Percentiles rank a stretch among this genome's conserved stretches.
These are phyloP conservation scores for Ophiobolus disseminans DNA, from an alignment of 2,329 filamentous ascomycete species.

Conservation along the genomic window DNA sequence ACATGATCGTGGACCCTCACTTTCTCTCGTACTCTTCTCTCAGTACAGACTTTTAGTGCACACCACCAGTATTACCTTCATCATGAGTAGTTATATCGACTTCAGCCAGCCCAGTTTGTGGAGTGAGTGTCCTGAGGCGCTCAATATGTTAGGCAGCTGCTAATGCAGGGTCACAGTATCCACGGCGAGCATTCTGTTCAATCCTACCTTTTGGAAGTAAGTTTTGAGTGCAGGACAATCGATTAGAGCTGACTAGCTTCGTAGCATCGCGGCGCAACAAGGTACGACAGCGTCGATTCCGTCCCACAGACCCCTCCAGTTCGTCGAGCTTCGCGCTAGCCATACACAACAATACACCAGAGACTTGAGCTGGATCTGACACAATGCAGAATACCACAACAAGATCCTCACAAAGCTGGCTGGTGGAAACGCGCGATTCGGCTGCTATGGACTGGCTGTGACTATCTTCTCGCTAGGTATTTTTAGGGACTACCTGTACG, in stretches of 20 bases:
- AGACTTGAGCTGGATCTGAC: conserved; percentile 8
- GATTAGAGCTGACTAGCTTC: conserved; percentile 8
- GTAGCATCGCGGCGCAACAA: conserved; percentile 81
- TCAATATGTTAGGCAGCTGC: not conserved
- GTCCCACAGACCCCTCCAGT: conserved; percentile 13
- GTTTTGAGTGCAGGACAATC: not conserved
- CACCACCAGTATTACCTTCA: not conserved
- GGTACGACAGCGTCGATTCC: conserved; percentile 59
- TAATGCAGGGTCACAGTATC: conserved; percentile 66
- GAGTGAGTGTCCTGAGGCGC: conserved; percentile 43
- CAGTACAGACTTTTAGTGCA: not conserved
- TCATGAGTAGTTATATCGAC: conserved; percentile 46
- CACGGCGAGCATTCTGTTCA: conserved; percentile 84
- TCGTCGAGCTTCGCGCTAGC: not conserved
- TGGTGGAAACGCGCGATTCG: conserved; percentile 75
- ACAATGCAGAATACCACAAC: conserved; percentile 79
- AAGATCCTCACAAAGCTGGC: conserved; percentile 88
- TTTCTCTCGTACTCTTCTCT: not conserved
- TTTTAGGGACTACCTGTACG: conserved; percentile 71
- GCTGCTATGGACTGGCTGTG: conserved; percentile 87
- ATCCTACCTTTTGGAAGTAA: conserved; percentile 99
- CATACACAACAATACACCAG: not conserved
- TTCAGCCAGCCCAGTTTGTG: conserved; percentile 57
- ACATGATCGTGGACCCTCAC: conserved; percentile 10
- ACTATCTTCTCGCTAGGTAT: conserved; percentile 93